These are phyloP conservation scores for Lathyrus oleraceus DNA, from an alignment of 306 rosid species.

Conservation along the genomic window DNA sequence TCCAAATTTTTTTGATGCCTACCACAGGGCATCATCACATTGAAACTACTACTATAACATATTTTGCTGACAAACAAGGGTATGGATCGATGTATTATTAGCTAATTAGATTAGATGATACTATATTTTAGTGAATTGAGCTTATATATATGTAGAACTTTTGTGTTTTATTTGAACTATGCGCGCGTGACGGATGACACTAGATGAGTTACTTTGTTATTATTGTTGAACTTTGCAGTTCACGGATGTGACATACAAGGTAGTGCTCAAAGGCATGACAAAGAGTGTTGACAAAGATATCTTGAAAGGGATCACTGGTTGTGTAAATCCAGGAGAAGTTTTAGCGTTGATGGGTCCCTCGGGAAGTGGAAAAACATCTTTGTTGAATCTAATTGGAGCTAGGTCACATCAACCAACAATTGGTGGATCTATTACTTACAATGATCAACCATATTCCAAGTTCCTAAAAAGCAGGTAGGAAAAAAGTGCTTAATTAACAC, in stretches of 20 bases:
- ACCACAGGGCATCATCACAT: slow-evolving; percentile 30
- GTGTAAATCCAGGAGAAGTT: slow-evolving; percentile 88
- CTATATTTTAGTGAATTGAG: slow-evolving; percentile 15
- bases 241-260: slow-evolving; percentile 79
- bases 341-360: slow-evolving; percentile 99
- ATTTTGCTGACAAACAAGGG: slow-evolving; percentile 63
- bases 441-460: slow-evolving; percentile 81
- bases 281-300: slow-evolving; percentile 70
- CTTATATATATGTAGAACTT: neutral
- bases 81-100: slow-evolving; percentile 38
- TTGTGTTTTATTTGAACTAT: neutral
- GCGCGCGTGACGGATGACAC: slow-evolving; percentile 5
- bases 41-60: slow-evolving; percentile 16
- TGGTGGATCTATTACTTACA: slow-evolving; percentile 75
- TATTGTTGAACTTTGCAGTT: slow-evolving; percentile 60
- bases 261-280: slow-evolving; percentile 66
- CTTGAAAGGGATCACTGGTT: slow-evolving; percentile 78
- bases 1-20: slow-evolving; percentile 30
- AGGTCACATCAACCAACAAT: slow-evolving; percentile 47
- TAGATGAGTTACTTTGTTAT: slow-evolving; percentile 28
- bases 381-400: slow-evolving; percentile 80
- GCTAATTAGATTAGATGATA: slow-evolving; percentile 25
- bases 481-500: neutral
- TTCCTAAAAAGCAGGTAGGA: slow-evolving; percentile 64
- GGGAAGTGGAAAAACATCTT: slow-evolving; percentile 93